Conservation (phyloP, 179 eudicot genomes). For the Vitellaria paradoxa region DNA sequence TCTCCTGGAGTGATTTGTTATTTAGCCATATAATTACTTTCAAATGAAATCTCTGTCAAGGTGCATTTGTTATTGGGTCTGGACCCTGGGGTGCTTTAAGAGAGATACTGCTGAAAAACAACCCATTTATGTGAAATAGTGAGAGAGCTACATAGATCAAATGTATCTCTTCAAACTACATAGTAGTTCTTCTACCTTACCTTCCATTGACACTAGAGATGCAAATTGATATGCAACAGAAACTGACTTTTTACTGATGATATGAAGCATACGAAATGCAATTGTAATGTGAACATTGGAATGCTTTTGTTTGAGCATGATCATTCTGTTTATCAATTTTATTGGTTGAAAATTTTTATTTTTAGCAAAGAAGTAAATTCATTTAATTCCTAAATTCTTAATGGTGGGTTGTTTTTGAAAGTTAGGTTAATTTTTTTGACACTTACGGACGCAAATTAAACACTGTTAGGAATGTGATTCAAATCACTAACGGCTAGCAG, state of each 20-base stretch:
- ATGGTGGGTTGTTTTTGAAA: conserved; percentile 13
- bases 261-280: not conserved
- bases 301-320: not conserved
- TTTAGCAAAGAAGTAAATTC: not conserved
- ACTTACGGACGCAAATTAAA: conserved; percentile 85
- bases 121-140: not conserved
- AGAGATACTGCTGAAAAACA: not conserved
- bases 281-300: not conserved
- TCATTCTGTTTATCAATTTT: not conserved
- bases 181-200: too few species aligned
- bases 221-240: not conserved
- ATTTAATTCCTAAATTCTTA: not conserved
- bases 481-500: too few species aligned
- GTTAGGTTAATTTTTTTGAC: conserved; percentile 85
- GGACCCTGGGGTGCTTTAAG: not conserved
- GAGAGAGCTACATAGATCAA: too few species aligned
- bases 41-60: not conserved
- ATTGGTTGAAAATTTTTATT: conserved; percentile 10
- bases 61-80: not conserved
- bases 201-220: not conserved
- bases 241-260: not conserved
- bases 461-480: too few species aligned
- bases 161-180: too few species aligned
- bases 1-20: not conserved
- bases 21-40: not conserved